Percentiles rank a stretch among this genome's conserved stretches.
Evolutionary conservation across 2,329 filamentous ascomycete genomes (phyloP).

Genomic region (Parafenestella ontariensis): DNA sequence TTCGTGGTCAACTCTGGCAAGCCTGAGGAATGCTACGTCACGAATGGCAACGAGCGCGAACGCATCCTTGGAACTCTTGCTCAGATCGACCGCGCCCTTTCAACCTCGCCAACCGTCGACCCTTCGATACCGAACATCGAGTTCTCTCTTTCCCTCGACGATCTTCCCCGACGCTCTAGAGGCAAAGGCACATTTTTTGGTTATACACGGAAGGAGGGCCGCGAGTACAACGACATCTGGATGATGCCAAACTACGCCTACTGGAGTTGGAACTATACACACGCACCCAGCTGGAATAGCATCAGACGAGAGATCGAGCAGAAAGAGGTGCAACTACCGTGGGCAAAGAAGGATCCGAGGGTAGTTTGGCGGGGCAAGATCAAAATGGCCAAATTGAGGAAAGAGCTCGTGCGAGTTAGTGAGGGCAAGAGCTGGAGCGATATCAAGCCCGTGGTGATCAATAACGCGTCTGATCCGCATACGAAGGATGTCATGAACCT

Average conservation of each 20-base stretch:
- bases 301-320: slow-evolving; percentile 37
- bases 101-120: slow-evolving; percentile 35
- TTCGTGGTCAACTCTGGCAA: slow-evolving; percentile 41
- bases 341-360: slow-evolving; percentile 39
- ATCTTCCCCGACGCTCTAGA: slow-evolving; percentile 40
- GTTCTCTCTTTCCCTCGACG: slow-evolving; percentile 42
- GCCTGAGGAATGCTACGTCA: slow-evolving; percentile 43
- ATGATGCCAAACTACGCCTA: slow-evolving; percentile 47
- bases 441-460: slow-evolving; percentile 45
- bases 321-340: slow-evolving; percentile 29
- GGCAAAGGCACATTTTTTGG: slow-evolving; percentile 36
- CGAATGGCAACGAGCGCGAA: slow-evolving; percentile 44
- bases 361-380: slow-evolving; percentile 45
- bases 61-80: slow-evolving; percentile 44
- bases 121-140: slow-evolving; percentile 41
- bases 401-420: slow-evolving; percentile 38
- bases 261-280: slow-evolving; percentile 47
- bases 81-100: slow-evolving; percentile 41
- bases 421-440: slow-evolving; percentile 42
- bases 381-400: slow-evolving; percentile 40
- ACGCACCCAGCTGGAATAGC: slow-evolving; percentile 45
- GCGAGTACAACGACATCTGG: slow-evolving; percentile 41
- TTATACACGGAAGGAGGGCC: slow-evolving; percentile 38
- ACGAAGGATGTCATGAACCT: slow-evolving; percentile 46
- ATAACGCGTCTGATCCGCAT: slow-evolving; percentile 35